Base-by-base conservation (phyloP, 2,329 filamentous ascomycete genomes). In the Xylaria sp. region DNA sequence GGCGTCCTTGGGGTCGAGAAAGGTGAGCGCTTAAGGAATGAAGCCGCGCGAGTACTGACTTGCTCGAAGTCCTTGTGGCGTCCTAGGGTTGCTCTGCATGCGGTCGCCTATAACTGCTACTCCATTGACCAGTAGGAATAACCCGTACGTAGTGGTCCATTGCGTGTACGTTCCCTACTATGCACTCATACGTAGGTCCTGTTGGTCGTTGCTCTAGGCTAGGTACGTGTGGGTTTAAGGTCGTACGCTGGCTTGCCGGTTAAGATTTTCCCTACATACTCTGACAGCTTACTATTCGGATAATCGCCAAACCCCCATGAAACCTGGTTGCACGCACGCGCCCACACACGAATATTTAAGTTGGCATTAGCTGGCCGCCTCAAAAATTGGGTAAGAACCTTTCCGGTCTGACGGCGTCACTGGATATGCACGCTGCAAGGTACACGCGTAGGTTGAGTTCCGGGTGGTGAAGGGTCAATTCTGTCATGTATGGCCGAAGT, bases 391-490 rank as follows among this genome's bases (percentile, higher is more conserved):
- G 45, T 22, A 20, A 55, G 16, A 34, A 47, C 38, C 19, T 29
- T 57, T 54, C 48, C 42, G 49, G 44, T 39, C 39, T 43, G 21
- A 50, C 18, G 47, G 50, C 38, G 55, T 56, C 53, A 21, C 55
- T 56, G 42, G 56, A 39, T 53, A 61, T 61, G 58, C 56, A 54
- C 40, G 50, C 58, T 61, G 58, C 56, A 61, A 59, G 58, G 58
- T 56, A 61, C 58, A 48, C 29, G 16, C 9, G 50, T 51, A 44
- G 48, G 29, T 39, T 49, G 26, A 5, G 19, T 19, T 7, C n/a
- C 9, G 40, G 17, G 39, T 47, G 38, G 45, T 53, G 13, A 42
- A 46, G 50, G 44, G 56, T 55, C 49, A 53, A 39, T 52, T 44
- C 24, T 48, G 46, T 11, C 19, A 50, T n/a, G 41, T 50, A 42